Base-by-base conservation (phyloP, 2,329 filamentous ascomycete species). In the Epichloe gansuensis region DNA sequence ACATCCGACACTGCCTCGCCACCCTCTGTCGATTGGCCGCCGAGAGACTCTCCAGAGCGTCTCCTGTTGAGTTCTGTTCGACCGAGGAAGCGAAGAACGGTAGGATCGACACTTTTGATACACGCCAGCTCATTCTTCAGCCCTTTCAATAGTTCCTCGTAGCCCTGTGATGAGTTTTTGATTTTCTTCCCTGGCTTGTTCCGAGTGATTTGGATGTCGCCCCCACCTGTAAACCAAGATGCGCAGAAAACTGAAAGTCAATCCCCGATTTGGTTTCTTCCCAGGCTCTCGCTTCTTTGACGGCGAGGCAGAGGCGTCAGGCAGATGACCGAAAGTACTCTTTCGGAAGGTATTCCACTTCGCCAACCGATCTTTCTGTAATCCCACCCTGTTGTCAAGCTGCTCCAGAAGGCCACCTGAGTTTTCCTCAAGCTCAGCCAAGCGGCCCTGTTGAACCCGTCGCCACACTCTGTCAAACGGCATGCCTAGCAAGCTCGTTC, bases 391-490 rank as follows among this genome's bases (percentile, higher is more conserved):
- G 21, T 69, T 67, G 51, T 91, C 85, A 5, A 96, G 70, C 61
- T 90, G 83, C 56, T 86, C 77, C 21, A 95, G 62, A 1, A 90
- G 67, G 0, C 82, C 80, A 6, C 64, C 61, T 1, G 65, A 67
- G 8, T 69, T 65, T 12, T 74, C 72, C 52, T 83, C 78, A 8
- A 85, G 65, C 59, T 86, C 75, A 15, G 72, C 65, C 51, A 83
- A 65, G 53, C 74, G 69, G 8, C 81, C 82, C 28, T 78, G 69
- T 50, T 84, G 79, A 3, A 88, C 78, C 45, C 79, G 75, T 5
- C 75, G 69, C 87, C 86, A 94, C 1, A 93, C 78, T 8, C 80
- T 73, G 34, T 86, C 78, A 57, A 91, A 93, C 0, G 80, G 73
- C 38, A 76, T 75, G 2, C 76, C 76, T 13, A 95, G 65, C n/a